A percentile compares a stretch with the other conserved stretches of the same genome.
Evolutionary conservation across 2,329 filamentous ascomycete genomes (phyloP).

Genomic region (Aureobasidium melanogenum): DNA sequence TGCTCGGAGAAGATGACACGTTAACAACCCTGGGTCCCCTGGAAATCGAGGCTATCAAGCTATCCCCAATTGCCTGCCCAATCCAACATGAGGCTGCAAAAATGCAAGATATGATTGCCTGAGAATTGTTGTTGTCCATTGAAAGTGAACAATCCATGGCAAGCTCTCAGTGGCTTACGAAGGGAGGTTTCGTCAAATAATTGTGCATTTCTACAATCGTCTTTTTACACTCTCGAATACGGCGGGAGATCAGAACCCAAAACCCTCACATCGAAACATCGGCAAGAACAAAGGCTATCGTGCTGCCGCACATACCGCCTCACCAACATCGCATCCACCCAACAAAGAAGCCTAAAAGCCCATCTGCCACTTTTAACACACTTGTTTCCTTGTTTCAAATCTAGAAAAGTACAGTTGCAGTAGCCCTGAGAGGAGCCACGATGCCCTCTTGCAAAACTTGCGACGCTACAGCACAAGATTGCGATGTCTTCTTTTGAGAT

Average conservation of each 20-base stretch:
- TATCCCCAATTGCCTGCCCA: neutral
- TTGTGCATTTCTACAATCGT: neutral
- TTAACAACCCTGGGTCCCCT: neutral
- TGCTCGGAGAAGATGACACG: neutral
- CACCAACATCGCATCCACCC: neutral
- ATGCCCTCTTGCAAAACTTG: neutral
- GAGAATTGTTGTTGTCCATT: neutral
- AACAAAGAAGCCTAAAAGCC: neutral
- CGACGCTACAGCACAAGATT: neutral
- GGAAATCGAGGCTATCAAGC: neutral
- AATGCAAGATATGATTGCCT: neutral
- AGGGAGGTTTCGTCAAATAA: neutral
- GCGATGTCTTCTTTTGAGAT: neutral
- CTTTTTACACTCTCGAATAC: neutral
- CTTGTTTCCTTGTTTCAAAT: neutral
- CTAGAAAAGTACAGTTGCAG: neutral
- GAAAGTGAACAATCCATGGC: neutral
- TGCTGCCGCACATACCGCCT: neutral
- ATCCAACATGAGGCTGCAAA: neutral
- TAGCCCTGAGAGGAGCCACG: neutral
- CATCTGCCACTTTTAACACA: neutral
- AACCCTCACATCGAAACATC: neutral
- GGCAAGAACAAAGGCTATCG: neutral
- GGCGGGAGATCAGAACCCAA: neutral
- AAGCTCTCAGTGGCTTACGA: neutral